Conservation (phyloP, 768 basidiomycete species). For the Suillus sp. region DNA sequence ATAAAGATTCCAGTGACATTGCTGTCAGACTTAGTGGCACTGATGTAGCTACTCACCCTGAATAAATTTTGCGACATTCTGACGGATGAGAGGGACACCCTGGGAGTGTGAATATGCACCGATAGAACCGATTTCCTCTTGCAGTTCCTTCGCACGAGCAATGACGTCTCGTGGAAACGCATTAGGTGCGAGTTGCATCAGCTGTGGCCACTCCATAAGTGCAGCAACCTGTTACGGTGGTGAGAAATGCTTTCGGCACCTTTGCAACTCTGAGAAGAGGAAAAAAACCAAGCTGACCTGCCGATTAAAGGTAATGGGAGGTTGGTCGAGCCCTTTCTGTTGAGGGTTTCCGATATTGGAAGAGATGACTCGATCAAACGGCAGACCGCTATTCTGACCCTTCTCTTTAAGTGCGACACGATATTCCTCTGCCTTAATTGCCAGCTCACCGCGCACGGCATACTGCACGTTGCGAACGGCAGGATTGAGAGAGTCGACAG, state of each 20-base stretch:
- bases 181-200: conserved; percentile 72
- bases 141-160: conserved; percentile 78
- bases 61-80: conserved; percentile 89
- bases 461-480: conserved; percentile 88
- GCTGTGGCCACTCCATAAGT: conserved; percentile 87
- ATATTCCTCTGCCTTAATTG: conserved; percentile 88
- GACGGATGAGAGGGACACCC: conserved; percentile 85
- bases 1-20: background rate
- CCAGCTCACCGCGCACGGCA: conserved; percentile 95
- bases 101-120: conserved; percentile 97
- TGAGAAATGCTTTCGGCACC: conserved; percentile 15
- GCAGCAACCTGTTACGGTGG: conserved; percentile 68
- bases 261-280: background rate
- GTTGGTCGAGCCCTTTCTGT: conserved; percentile 91
- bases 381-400: conserved; percentile 51
- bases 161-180: conserved; percentile 88
- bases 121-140: conserved; percentile 83
- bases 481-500: conserved; percentile 77
- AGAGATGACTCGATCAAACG: conserved; percentile 87
- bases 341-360: conserved; percentile 99
- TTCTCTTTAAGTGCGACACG: conserved; percentile 66
- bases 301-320: conserved; percentile 87
- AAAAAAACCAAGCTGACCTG: conserved; percentile 61
- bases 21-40: background rate
- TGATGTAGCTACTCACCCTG: conserved; percentile 51